Base-by-base conservation (phyloP, 192 early-diverging fungal species). In the Backusella luteola region DNA sequence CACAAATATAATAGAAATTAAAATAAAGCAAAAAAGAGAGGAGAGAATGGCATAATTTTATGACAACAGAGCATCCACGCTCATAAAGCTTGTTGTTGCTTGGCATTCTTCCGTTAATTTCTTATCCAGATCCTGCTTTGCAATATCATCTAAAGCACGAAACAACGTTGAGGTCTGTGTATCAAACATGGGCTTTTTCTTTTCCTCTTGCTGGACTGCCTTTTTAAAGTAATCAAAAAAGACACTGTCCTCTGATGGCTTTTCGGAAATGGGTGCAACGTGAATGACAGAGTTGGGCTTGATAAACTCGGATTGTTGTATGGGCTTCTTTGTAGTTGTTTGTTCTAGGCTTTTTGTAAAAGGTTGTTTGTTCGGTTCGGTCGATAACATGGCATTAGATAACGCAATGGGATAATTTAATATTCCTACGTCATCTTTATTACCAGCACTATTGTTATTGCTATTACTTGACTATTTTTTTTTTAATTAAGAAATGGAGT, bases 341-440 rank as follows among this genome's bases (percentile, higher is more conserved):
- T 63, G 56, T 63, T 63, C 56, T 63, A 63, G 23, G 26, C 56
- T 63, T 26, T 63, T 63, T 63, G 26, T 63, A 63, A 63, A 63
- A 63, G 56, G 56, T 29, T 63, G 56, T 63, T 63, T 63, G 56
- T 63, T 63, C 56, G 56, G 56, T 15, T 63, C 56, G 56, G 56
- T 29, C 12, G 56, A 63, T 63, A 63, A 26, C 2, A 63, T 63
- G 56, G 56, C 56, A 63, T 63, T 63, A 9, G 56, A 63, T 63
- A 63, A 14, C 12, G 56, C 23, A 63, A 63, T 63, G 11, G 56
- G 56, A 29, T 63, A 63, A 26, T 63, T 63, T 63, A 63, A 63
- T 14, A 63, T 63, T 3, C 56, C 56, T 63, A 63, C 56, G 9
- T 63, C 56, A 63, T 63, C 23, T 63, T 29, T 63, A 44, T 44